Evolutionary conservation across 768 basidiomycete genomes (phyloP).

Genomic region (Nidularia pulvinata): DNA sequence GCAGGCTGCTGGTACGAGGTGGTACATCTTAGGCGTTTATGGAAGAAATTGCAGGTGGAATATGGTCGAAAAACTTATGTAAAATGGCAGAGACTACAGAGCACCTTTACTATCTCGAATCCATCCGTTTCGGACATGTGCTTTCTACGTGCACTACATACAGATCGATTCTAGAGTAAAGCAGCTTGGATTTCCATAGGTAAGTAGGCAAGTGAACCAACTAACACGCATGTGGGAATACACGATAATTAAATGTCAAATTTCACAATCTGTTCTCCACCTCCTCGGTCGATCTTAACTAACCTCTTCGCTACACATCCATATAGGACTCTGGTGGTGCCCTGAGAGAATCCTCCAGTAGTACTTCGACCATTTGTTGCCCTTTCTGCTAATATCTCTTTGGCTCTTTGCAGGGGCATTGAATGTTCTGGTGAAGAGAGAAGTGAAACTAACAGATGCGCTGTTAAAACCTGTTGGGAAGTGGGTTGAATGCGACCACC

Average conservation of each 20-base stretch:
- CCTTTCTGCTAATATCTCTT: slow-evolving; percentile 50
- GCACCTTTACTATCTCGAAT: too few relatives aligned
- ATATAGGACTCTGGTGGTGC: slow-evolving; percentile 65
- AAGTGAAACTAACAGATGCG: slow-evolving; percentile 61
- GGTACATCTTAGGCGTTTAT: too few relatives aligned
- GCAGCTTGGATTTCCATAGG: too few relatives aligned
- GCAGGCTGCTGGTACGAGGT: too few relatives aligned
- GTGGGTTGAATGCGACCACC: slow-evolving; percentile 36
- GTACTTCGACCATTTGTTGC: slow-evolving; percentile 29
- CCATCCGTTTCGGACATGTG: too few relatives aligned
- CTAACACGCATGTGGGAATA: neutral
- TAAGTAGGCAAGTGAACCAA: too few relatives aligned
- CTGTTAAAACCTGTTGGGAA: slow-evolving; percentile 71
- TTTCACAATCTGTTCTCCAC: slow-evolving; percentile 73
- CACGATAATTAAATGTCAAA: slow-evolving; percentile 50
- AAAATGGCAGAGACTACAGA: too few relatives aligned
- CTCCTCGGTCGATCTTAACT: slow-evolving; percentile 74
- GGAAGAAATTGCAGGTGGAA: too few relatives aligned
- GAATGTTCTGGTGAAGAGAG: slow-evolving; percentile 54
- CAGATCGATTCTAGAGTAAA: too few relatives aligned
- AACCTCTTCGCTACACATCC: slow-evolving; percentile 82
- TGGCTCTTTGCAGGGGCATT: slow-evolving; percentile 62
- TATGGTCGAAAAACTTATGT: too few relatives aligned
- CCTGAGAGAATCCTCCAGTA: slow-evolving; percentile 31
- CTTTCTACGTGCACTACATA: too few relatives aligned